Base-by-base conservation (phyloP, 805 yeast genomes). In the Yarrowia osloensis region DNA sequence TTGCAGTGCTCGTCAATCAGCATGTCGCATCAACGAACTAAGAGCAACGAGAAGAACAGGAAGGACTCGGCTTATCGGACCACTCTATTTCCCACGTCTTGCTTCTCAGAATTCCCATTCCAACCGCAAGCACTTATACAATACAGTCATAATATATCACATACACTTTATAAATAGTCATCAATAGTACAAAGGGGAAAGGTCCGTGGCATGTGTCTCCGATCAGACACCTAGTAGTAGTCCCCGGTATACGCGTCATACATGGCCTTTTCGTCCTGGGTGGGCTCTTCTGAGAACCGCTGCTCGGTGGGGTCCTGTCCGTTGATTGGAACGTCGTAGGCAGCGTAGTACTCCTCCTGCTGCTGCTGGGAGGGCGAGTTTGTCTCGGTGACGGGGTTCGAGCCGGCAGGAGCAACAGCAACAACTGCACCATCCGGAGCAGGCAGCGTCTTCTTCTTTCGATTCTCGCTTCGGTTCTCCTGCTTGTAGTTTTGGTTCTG, bases 401-500 rank as follows among this genome's bases (percentile, higher is more conserved):
- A 44, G 15, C n/a, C 21, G 9, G 39, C 22, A 7, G 63, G 49
- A 19, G 49, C 62, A 24, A 24, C 46, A 11, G 46, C 33, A 4
- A 12, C 62, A 13, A 31, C 46, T 24, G 47, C 46, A 3, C 19
- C 63, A 8, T 3, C 31, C 1, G 31, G 24, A 13, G 33, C 21
- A n/a, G 49, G 3, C 7, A 44, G 17, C 15, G 24, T 13, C 54
- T 61, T 61, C 52, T 46, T 44, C 54, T 61, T 61, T 61, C 66
- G 50, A 28, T 13, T 46, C 54, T 46, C 66, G 37, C 37, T 40
- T 21, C 31, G 28, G 33, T 22, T 44, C 33, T 71, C 73, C 44
- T 70, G 73, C 67, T 70, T 71, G 42, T 52, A 11, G 29, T 66
- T 65, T 47, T 70, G 73, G 44, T 40, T 70, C 70, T 86, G 88